These are phyloP conservation scores for Mangifera indica DNA, from an alignment of 345 rosid genomes.

Conservation along the genomic window DNA sequence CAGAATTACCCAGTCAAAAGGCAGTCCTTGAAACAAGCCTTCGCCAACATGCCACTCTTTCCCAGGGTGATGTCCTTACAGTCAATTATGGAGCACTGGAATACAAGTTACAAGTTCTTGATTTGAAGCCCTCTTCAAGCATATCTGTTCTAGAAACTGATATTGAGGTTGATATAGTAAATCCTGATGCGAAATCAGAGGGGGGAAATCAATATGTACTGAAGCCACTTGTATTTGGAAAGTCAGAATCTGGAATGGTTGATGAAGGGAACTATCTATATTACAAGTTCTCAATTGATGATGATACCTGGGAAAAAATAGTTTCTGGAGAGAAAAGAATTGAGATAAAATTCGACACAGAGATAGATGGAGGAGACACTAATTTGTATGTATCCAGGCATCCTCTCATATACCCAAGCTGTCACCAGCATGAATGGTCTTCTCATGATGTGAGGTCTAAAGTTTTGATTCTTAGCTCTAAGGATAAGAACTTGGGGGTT, in stretches of 20 bases:
- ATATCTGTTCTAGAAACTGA: conserved; percentile 95
- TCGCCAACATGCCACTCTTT: conserved; percentile 92
- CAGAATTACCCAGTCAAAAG: conserved; percentile 92
- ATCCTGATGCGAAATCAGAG: conserved; percentile 52
- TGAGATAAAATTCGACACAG: conserved; percentile 69
- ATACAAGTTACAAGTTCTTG: conserved; percentile 71
- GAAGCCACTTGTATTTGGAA: conserved; percentile 60
- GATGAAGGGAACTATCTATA: conserved; percentile 76
- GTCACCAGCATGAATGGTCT: conserved; percentile 89
- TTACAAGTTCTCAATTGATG: conserved; percentile 68
- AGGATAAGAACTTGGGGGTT: conserved; percentile 55
- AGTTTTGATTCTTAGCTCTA: conserved; percentile 64
- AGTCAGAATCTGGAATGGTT: conserved; percentile 61
- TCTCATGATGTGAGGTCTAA: conserved; percentile 87
- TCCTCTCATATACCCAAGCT: conserved; percentile 75
- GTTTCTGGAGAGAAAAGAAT: conserved; percentile 49
- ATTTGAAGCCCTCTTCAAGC: conserved; percentile 80
- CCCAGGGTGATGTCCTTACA: conserved; percentile 61
- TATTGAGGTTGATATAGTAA: conserved; percentile 87
- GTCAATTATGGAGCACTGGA: conserved; percentile 74
- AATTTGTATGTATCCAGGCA: conserved; percentile 84
- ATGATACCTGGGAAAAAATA: conserved; percentile 44
- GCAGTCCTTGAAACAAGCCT: conserved; percentile 93
- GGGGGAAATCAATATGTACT: conserved; percentile 50
- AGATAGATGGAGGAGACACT: conserved; percentile 64